Conservation (phyloP, 2,329 filamentous ascomycete genomes). For the Parastagonospora avenae region DNA sequence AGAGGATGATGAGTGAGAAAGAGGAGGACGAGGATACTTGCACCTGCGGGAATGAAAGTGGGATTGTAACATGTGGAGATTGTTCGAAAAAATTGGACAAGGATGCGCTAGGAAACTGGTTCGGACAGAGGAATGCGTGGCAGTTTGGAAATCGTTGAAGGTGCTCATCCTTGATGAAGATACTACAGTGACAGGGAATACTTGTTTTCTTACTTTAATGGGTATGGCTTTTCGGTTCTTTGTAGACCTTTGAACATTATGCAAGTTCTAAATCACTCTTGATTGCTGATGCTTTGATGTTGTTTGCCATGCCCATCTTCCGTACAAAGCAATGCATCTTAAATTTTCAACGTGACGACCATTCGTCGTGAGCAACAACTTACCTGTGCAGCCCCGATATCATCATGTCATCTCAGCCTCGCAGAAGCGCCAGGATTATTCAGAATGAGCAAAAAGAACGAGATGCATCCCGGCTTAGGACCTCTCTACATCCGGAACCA, state of each 20-base stretch:
- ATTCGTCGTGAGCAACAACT: no score
- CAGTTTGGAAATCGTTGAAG: constrained; percentile 24
- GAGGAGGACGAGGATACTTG: constrained; percentile 22
- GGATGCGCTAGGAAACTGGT: constrained; percentile 13
- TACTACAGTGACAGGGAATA: no score
- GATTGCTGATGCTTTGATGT: neutral
- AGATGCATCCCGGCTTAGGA: no score
- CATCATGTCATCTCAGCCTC: no score
- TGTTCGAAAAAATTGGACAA: constrained; percentile 18
- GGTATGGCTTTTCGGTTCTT: no score
- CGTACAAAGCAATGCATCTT: no score
- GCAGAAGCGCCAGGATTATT: no score
- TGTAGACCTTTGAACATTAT: neutral
- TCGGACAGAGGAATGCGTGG: constrained; percentile 24
- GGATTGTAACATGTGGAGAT: constrained; percentile 38
- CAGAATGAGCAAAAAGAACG: no score
- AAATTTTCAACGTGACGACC: no score
- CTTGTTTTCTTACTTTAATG: no score
- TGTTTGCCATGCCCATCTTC: neutral
- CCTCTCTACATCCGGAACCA: no score
- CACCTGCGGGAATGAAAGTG: constrained; percentile 32
- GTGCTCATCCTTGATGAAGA: neutral
- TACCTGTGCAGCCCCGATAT: no score
- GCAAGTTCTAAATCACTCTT: neutral
- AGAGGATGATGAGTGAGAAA: constrained; percentile 48